Evolutionary conservation across 169 alveolate species (phyloP).

Genomic region (Cryptosporidium xiaoi): DNA sequence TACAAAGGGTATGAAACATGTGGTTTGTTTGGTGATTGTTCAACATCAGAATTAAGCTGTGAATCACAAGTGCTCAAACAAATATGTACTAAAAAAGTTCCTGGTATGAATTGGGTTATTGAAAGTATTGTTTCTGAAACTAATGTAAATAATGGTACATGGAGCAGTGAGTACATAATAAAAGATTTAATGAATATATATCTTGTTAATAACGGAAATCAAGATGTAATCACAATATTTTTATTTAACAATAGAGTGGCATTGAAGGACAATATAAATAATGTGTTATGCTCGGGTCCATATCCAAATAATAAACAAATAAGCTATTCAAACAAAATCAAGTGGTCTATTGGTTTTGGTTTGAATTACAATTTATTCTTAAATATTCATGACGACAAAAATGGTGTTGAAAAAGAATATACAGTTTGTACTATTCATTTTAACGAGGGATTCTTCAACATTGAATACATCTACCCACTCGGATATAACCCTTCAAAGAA

Average conservation of each 20-base stretch:
- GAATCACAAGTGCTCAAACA: conserved; percentile 41
- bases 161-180: conserved; percentile 12
- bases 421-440: conserved; percentile 32
- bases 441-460: not conserved
- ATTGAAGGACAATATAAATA: conserved; percentile 1
- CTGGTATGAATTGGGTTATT: conserved; percentile 5
- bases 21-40: conserved; percentile 20
- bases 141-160: conserved; percentile 42
- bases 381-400: not conserved
- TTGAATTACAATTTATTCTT: not conserved
- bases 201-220: not conserved
- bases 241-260: conserved; percentile 35
- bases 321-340: conserved; percentile 1
- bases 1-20: conserved; percentile 55
- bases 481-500: conserved; percentile 43
- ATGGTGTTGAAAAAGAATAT: conserved; percentile 1
- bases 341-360: conserved; percentile 43
- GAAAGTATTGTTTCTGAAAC: conserved; percentile 19
- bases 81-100: not conserved
- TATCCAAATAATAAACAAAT: not conserved
- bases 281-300: conserved; percentile 35
- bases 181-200: conserved; percentile 19
- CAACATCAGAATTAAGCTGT: not conserved
- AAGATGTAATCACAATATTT: not conserved
- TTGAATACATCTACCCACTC: conserved; percentile 29